Evolutionary conservation across 805 yeast species (phyloP), one percentile per base, ranked within the genome.

Genomic region (Wickerhamiella nectarea): DNA sequence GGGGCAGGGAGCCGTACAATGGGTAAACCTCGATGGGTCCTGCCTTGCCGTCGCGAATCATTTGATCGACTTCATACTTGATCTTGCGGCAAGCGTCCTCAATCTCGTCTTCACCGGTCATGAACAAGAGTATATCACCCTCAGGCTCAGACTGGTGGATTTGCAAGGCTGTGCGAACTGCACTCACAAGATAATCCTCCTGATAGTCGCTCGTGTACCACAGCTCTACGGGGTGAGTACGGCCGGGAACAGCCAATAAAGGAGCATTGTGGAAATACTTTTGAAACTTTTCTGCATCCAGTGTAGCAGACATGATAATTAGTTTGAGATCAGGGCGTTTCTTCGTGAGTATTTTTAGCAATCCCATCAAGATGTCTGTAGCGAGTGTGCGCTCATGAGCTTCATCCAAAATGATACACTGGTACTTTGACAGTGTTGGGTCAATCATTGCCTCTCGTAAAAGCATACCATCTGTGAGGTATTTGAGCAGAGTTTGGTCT

Each of bases 401-500:
- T 68, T 89, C 98, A 72, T 89, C 98, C 48, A 89, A 68, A 51
- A 89, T 85, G 48, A 89, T 82, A 56, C 95, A 89, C 14, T 94
- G 80, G 62, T 89, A 89, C 51, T 80, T 70, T 4, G 67, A 64
- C 60, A 89, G 69, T 48, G 78, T 74, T 53, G 85, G 95, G 60
- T 89, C 98, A 51, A 81, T 91, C 97, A 91, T 87, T 22, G 96
- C 96, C 65, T 89, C 98, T 58, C 96, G 75, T 52, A 89, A 68
- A 43, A 89, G 71, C 96, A 89, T 87, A 77, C 98, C 98, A 68
- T 89, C 98, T 9, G 98, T 89, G 96, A 89, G 84, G 67, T 91
- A 89, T 64, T 86, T 85, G 56, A 89, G 68, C 29, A 87, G 72
- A 5, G 98, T 89, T 52, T 76, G 80, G 44, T 71, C 69, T 34